Base-by-base conservation (phyloP, 306 rosid genomes). In the Vicia faba region DNA sequence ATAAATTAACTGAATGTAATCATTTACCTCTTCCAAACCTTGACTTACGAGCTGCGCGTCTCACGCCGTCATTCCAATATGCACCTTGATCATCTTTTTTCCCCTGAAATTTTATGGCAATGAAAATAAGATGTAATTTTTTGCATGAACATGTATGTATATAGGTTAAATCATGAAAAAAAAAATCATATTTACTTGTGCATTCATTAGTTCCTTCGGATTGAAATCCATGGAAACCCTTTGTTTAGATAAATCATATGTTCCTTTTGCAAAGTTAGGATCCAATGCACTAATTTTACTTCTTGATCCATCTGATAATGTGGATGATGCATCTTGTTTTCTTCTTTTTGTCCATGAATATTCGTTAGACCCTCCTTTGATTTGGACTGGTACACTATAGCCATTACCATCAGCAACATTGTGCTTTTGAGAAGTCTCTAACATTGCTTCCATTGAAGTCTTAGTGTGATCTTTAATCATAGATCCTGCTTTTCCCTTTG, bases 211-310 rank as follows among this genome's bases (percentile, higher is more conserved):
- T 76, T 75, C 82, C 12, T 60, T 69, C 0, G 71, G 69, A 46
- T 73, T 70, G 36, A 71, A 71, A 73, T 69, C 77, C 78, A 75
- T 67, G 12, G 81, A 55, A 51, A 77, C 53, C 69, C 55, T 79
- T 66, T 62, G 79, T 44, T 40, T 87, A 12, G 82, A 23, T 11
- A 76, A 29, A 44, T 85, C 81, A 48, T 82, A 81, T 15, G 88
- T 76, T 26, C 77, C 79, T 64, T 72, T 86, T 20, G 97, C 99
- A 72, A 88, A 95, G 9, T 81, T 36, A 18, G 97, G 80, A 76
- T 95, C 99, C 13, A 95, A 18, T 10, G 91, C 91, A 82, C 96
- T 92, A 56, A 89, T 81, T 71, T 86, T 92, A 81, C 98, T 93
- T 74, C 71, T 86, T 39, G 91, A 84, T 10, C 97, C 90, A 64